Conservation (phyloP, 2,329 filamentous ascomycete species). For the Botryotinia convoluta region DNA sequence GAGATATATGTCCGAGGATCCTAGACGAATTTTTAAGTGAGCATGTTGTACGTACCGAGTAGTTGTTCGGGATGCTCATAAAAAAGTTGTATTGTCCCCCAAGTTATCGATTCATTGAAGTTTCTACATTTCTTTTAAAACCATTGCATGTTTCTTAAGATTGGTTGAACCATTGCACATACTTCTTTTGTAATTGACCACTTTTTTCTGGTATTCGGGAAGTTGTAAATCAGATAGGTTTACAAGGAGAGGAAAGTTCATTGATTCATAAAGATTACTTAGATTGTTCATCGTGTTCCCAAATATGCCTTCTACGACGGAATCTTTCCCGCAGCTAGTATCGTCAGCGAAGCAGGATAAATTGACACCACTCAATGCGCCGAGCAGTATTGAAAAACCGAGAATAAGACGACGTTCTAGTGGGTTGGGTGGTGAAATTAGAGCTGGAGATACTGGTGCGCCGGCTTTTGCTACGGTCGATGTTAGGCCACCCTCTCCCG, state of each 20-base stretch:
- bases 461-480: conserved; percentile 49
- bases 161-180: background rate
- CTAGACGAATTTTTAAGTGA: background rate
- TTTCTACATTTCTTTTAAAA: background rate
- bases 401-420: conserved; percentile 45
- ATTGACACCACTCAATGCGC: conserved; percentile 17
- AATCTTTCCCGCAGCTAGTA: conserved; percentile 23
- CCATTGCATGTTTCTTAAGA: background rate
- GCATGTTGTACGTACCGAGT: conserved; percentile 1
- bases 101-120: background rate
- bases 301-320: conserved; percentile 21
- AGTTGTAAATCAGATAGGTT: background rate
- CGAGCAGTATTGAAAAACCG: conserved; percentile 27
- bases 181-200: background rate
- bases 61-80: background rate
- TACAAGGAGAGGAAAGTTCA: background rate
- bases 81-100: conserved; percentile 7
- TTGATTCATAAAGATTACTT: background rate
- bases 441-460: conserved; percentile 49
- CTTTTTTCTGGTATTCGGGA: background rate
- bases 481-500: conserved; percentile 32
- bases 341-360: conserved; percentile 16
- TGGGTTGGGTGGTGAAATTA: conserved; percentile 50
- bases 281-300: background rate
- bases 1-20: background rate